These are phyloP conservation scores for Paraphaeosphaeria minitans DNA, from an alignment of 2,329 filamentous ascomycete genomes.

Conservation along the genomic window DNA sequence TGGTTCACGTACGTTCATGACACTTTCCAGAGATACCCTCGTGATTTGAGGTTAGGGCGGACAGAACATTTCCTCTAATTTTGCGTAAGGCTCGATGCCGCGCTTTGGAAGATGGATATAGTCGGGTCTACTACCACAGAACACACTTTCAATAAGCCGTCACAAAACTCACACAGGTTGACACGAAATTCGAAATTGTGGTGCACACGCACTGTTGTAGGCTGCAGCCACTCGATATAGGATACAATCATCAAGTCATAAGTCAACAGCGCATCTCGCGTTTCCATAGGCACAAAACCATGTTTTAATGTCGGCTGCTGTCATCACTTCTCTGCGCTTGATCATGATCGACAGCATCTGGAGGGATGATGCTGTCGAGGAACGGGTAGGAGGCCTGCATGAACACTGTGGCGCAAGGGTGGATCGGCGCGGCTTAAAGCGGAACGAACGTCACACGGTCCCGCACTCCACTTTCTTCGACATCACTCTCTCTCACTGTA, in stretches of 20 bases:
- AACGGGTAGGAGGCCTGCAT: background rate
- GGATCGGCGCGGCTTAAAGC: background rate
- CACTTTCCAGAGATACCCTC: slow-evolving; percentile 14
- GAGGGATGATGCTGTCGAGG: background rate
- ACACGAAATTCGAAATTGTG: no score
- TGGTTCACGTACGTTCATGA: slow-evolving; percentile 11
- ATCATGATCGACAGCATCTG: background rate
- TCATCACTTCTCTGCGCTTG: background rate
- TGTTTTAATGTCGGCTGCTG: no score
- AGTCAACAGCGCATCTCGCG: no score
- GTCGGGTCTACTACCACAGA: background rate
- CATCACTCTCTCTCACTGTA: background rate
- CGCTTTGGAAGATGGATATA: slow-evolving; percentile 5
- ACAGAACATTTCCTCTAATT: slow-evolving; percentile 10
- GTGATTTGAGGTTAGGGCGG: slow-evolving; percentile 3
- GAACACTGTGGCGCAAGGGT: background rate
- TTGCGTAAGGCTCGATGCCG: slow-evolving; percentile 11
- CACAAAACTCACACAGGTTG: no score
- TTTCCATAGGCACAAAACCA: no score
- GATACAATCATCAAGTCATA: no score
- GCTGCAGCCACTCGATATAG: no score
- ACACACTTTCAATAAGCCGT: background rate
- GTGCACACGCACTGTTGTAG: no score
- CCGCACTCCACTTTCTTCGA: background rate
- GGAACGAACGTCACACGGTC: slow-evolving; percentile 6